These are phyloP conservation scores for Hypoxylon sp. DNA, from an alignment of 2,329 filamentous ascomycete species.

Conservation along the genomic window DNA sequence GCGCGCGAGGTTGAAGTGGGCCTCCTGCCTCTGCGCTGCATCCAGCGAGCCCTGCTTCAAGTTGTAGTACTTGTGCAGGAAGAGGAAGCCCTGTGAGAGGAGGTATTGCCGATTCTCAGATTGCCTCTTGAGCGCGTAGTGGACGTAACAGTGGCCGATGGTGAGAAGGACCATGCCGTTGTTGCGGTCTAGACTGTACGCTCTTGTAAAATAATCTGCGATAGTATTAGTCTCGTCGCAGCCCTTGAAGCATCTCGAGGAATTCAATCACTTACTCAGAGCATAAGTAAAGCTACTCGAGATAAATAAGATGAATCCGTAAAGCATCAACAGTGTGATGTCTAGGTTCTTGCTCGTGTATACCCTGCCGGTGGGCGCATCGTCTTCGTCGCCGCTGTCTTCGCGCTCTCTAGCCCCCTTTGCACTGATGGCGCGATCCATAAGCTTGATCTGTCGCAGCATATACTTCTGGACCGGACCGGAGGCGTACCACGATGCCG, in stretches of 20 bases:
- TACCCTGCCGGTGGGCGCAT: conserved; percentile 50
- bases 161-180: conserved; percentile 85
- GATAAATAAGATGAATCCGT: conserved; percentile 88
- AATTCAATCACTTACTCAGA: conserved; percentile 65
- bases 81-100: conserved; percentile 85
- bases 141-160: conserved; percentile 86
- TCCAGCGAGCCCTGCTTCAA: conserved; percentile 58
- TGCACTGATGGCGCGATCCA: conserved; percentile 76
- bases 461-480: conserved; percentile 91
- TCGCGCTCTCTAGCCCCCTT: conserved; percentile 55
- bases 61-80: conserved; percentile 80
- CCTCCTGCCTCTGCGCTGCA: conserved; percentile 72
- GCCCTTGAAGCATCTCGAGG: background rate
- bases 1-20: conserved; percentile 82
- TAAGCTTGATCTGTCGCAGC: conserved; percentile 88
- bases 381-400: conserved; percentile 53
- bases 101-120: conserved; percentile 90
- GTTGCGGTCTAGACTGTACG: conserved; percentile 76
- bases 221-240: background rate
- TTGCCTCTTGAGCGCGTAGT: conserved; percentile 89
- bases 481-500: conserved; percentile 80
- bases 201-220: conserved; percentile 85
- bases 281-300: conserved; percentile 87
- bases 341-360: conserved; percentile 70
- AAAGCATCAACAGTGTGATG: conserved; percentile 84